phyloP scores from a whole-genome alignment of 345 rosid genomes.

The Mallotus nudiflorus region DNA sequence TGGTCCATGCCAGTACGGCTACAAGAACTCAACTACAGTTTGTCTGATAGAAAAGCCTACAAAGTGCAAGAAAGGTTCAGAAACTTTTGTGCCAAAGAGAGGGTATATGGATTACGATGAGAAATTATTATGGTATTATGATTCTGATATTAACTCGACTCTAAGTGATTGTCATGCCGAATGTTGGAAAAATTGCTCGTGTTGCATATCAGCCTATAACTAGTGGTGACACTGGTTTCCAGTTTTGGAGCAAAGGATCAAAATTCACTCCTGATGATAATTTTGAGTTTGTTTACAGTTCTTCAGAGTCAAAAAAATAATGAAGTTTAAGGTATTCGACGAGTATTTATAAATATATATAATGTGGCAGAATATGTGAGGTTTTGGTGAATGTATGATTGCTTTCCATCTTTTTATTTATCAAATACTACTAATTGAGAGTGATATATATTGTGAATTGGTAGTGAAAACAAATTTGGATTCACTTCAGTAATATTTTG shows the following conservation, averaged over 20 bases:
- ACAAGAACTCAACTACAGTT: conserved; percentile 40
- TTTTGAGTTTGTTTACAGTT: conserved; percentile 34
- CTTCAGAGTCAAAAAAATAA: background rate
- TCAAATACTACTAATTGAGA: too few species aligned
- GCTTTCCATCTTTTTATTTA: too few species aligned
- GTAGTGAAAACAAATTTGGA: too few species aligned
- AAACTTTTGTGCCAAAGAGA: conserved; percentile 42
- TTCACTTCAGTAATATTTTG: too few species aligned
- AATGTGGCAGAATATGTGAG: too few species aligned
- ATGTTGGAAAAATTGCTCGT: conserved; percentile 68
- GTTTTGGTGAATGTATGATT: too few species aligned
- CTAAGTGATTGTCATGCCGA: conserved; percentile 57
- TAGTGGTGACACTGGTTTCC: conserved; percentile 44
- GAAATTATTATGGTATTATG: conserved; percentile 13
- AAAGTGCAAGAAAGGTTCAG: conserved; percentile 45
- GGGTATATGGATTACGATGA: conserved; percentile 33
- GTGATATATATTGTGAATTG: too few species aligned
- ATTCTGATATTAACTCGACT: conserved; percentile 25
- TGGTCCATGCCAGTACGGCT: conserved; percentile 36
- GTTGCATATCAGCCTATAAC: conserved; percentile 35
- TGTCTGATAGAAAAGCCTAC: conserved; percentile 51
- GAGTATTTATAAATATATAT: too few species aligned
- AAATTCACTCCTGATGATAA: conserved; percentile 31
- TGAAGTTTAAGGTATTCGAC: too few species aligned
- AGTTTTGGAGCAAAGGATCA: conserved; percentile 44